phyloP scores from a whole-genome alignment of 2,329 filamentous ascomycete species.

The Bipolaris gigantea region DNA sequence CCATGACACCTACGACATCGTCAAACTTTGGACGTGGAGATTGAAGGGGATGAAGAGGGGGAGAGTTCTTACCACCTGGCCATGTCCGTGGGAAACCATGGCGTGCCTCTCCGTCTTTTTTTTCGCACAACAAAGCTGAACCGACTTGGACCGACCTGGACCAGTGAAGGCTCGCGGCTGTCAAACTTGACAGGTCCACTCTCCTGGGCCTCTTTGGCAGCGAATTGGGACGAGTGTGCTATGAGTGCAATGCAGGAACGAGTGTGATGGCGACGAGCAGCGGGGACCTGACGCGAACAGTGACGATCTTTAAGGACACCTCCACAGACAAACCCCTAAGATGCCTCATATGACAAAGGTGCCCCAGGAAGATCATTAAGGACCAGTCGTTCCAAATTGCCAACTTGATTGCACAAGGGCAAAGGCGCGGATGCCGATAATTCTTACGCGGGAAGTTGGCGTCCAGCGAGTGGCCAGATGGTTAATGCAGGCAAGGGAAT shows the following conservation, averaged over 20 bases:
- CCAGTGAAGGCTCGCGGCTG: conserved; percentile 2
- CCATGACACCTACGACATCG: conserved; percentile 31
- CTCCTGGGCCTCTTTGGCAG: background rate
- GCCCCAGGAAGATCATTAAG: background rate
- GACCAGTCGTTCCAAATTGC: background rate
- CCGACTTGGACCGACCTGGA: conserved; percentile 2
- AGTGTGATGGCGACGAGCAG: background rate
- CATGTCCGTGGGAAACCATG: conserved; percentile 18
- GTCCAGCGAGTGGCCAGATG: background rate
- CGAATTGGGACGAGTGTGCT: background rate
- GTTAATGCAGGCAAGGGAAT: background rate
- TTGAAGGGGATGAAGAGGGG: background rate
- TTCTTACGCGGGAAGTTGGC: background rate
- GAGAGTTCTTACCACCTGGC: conserved; percentile 27
- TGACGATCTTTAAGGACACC: conserved; percentile 7
- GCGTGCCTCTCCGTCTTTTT: background rate
- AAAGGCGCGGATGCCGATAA: background rate
- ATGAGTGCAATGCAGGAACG: background rate
- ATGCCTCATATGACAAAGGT: background rate
- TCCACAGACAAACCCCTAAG: conserved; percentile 1
- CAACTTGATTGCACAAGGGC: conserved; percentile 1
- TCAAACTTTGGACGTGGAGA: conserved; percentile 5
- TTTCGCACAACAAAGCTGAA: background rate
- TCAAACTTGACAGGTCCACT: conserved; percentile 1
- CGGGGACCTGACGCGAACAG: background rate